Evolutionary conservation across 2,329 filamentous ascomycete species (phyloP).

Genomic region (Aspergillus luchuensis): DNA sequence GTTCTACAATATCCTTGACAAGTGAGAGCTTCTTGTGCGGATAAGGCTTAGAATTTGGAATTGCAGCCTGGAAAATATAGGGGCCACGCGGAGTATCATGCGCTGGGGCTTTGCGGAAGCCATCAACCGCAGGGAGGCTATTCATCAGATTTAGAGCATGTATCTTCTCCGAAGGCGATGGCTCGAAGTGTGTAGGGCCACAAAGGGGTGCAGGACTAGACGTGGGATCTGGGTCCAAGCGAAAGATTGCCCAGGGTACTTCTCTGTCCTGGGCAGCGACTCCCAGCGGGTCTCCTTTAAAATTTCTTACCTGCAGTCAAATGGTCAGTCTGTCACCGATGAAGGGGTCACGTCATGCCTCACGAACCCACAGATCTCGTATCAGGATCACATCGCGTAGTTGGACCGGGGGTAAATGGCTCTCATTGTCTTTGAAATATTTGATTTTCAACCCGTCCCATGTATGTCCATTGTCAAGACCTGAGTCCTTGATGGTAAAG

Average conservation of each 20-base stretch:
- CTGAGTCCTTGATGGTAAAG: slow-evolving; percentile 62
- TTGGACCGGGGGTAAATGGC: slow-evolving; percentile 47
- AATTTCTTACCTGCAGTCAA: slow-evolving; percentile 23
- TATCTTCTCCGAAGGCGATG: slow-evolving; percentile 32
- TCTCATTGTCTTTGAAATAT: slow-evolving; percentile 60
- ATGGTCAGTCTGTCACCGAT: not conserved
- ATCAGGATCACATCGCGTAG: slow-evolving; percentile 68
- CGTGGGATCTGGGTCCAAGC: slow-evolving; percentile 26
- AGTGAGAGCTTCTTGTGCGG: slow-evolving; percentile 52
- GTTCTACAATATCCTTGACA: slow-evolving; percentile 63
- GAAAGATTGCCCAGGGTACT: slow-evolving; percentile 41
- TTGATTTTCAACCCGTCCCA: slow-evolving; percentile 54
- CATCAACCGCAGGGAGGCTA: slow-evolving; percentile 4
- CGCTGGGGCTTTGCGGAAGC: slow-evolving; percentile 13
- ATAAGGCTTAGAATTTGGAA: slow-evolving; percentile 6
- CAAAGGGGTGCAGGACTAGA: slow-evolving; percentile 25
- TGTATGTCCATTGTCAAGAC: slow-evolving; percentile 46
- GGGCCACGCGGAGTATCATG: not conserved
- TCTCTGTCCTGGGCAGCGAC: slow-evolving; percentile 30
- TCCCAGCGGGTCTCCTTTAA: slow-evolving; percentile 25
- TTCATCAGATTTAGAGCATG: slow-evolving; percentile 34
- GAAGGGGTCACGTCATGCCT: not conserved
- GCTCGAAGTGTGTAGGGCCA: slow-evolving; percentile 32
- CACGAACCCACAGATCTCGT: slow-evolving; percentile 56
- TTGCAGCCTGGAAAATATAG: slow-evolving; percentile 10